phyloP scores from a whole-genome alignment of 352 stramenopile species.

The Phytophthora tentaculata region DNA sequence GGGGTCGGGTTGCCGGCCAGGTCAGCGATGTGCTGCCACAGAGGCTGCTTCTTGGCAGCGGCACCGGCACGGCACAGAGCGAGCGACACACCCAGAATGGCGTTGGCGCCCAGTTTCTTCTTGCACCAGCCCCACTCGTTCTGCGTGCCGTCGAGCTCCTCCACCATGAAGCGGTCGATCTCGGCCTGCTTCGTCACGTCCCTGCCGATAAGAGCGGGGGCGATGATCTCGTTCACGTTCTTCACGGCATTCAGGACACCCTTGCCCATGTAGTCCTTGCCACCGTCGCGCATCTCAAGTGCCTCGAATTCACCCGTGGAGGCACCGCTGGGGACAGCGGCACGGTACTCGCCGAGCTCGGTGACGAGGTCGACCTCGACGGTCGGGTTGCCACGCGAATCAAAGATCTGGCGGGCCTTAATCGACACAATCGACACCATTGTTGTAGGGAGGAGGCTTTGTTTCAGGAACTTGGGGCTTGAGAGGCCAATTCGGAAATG shows the following conservation, averaged over 20 bases:
- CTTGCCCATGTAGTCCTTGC: slow-evolving; percentile 98
- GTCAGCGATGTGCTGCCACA: slow-evolving; percentile 99
- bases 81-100: slow-evolving; percentile 98
- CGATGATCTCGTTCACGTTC: slow-evolving; percentile 99
- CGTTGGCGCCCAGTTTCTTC: slow-evolving; percentile 98
- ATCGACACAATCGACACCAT: slow-evolving; percentile 89
- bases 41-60: slow-evolving; percentile 93
- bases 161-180: slow-evolving; percentile 97
- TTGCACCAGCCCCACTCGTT: slow-evolving; percentile 97
- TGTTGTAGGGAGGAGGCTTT: slow-evolving; percentile 28
- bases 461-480: slow-evolving; percentile 34
- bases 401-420: slow-evolving; percentile 97
- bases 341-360: slow-evolving; percentile 93
- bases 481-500: slow-evolving; percentile 37
- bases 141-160: slow-evolving; percentile 96
- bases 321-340: slow-evolving; percentile 95
- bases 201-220: slow-evolving; percentile 95
- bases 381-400: slow-evolving; percentile 98
- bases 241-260: slow-evolving; percentile 96
- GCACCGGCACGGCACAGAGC: slow-evolving; percentile 97
- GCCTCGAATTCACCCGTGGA: slow-evolving; percentile 98
- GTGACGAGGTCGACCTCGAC: slow-evolving; percentile 98
- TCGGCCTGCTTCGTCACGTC: slow-evolving; percentile 95
- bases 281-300: slow-evolving; percentile 97
- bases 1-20: slow-evolving; percentile 96